Evolutionary conservation across 768 basidiomycete species (phyloP), one percentile per base, ranked within the genome.

Genomic region (Cytidiella melzeri): DNA sequence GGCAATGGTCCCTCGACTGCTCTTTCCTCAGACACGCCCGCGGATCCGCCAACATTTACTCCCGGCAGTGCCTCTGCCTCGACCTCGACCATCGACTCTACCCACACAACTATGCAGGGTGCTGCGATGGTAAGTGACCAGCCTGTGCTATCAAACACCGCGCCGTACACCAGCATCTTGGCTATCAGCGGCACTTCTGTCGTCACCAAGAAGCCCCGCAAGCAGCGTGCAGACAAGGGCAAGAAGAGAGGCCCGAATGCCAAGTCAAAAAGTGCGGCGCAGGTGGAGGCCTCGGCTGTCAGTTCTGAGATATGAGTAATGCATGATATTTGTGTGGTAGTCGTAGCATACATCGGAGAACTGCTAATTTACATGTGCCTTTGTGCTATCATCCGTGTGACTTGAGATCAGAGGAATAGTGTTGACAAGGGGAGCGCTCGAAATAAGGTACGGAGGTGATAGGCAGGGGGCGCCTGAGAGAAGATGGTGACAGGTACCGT

Each of bases 241-340:
- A 38, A 36, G 45, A 47, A 47, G 45, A 30, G 45, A 7, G 45
- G 45, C 15, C 45, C 45, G 12, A 47, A 44, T 19, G 39, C 39
- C 18, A 40, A 21, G 39, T 18, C 39, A 5, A 40, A 40, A 21
- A 40, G 23, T 21, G 5, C 9, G 39, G 39, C 15, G 5, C n/a
- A 5, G 15, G 6, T 6, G 39, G 6, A 5, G 15, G 39, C 39
- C 23, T 5, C 39, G 5, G 23, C 39, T n/a, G n/a, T n/a, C n/a
- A n/a, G n/a, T n/a, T n/a, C n/a, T n/a, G n/a, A n/a, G n/a, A n/a
- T n/a, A n/a, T n/a, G n/a, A n/a, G n/a, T n/a, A n/a, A n/a, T n/a
- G n/a, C n/a, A n/a, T n/a, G n/a, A n/a, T n/a, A n/a, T n/a, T n/a
- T n/a, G n/a, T n/a, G n/a, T n/a, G n/a, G n/a, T n/a, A n/a, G n/a